Base-by-base conservation (phyloP, 1,284 basidiomycete species). In the Xerocomus cyaneibrunnescens region DNA sequence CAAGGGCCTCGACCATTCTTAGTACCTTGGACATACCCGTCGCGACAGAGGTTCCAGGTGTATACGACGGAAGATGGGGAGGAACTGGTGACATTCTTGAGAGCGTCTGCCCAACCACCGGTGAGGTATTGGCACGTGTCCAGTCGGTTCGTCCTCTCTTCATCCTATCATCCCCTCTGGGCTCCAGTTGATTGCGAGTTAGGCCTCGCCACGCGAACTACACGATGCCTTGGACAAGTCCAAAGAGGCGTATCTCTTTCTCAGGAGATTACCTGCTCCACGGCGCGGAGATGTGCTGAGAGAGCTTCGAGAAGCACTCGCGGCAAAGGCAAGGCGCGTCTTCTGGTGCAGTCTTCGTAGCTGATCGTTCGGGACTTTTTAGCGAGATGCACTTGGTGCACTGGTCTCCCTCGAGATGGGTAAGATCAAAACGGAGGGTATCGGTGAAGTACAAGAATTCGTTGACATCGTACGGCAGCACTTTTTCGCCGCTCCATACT, bases 361-460 rank as follows among this genome's bases (percentile, higher is more conserved):
- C 36, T 55, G 48, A 41, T 27, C 17, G 17, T 45, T 25, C 28
- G 2, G 14, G 9, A 37, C 48, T 48, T 53, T 49, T 44, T 51
- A 93, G 86, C 79, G 87, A 39, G 83, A 88, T 50, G 89, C 81
- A 31, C 78, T 98, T 12, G 95, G 95, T 36, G 87, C 89, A 22
- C 77, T 92, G 21, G 81, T 92, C 7, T 87, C 89, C 35, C 76
- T 95, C 17, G 94, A 98, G 71, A 97, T 97, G 94, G 94, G 95
- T 67, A 98, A 98, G 74, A 94, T 97, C 59, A 80, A 79, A 61
- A 87, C 88, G n/a, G 94, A 98, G 68, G 94, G 94, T 30, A 78
- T 87, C 40, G 94, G 94, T 17, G 94, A 98, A 73, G 93, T 98
- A 1, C 92, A 94, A 66, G 93, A 97, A 73, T 94, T 95, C 61